Conservation (phyloP, 2,329 filamentous ascomycete genomes). For the Ceratocystis eucalypticola region DNA sequence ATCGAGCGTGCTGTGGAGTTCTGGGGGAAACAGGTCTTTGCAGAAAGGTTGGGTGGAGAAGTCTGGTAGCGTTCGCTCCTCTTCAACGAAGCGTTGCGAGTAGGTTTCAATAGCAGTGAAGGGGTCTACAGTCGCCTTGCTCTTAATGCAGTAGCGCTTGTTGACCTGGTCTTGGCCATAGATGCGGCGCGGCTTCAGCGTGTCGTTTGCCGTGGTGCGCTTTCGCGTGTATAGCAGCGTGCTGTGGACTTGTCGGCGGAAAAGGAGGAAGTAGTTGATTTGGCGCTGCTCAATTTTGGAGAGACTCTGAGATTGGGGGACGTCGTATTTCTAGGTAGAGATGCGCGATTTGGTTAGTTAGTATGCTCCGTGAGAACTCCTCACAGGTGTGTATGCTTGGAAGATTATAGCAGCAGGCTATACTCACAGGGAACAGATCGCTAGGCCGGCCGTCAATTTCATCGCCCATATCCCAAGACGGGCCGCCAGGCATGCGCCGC, state of each 20-base stretch:
- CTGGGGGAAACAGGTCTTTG: conserved; percentile 41
- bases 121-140: conserved; percentile 42
- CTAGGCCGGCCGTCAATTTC: conserved; percentile 44
- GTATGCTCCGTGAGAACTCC: too few species aligned
- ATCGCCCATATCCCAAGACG: conserved; percentile 40
- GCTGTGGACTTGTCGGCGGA: conserved; percentile 43
- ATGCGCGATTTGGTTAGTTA: not conserved
- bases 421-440: conserved; percentile 44
- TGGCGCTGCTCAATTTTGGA: conserved; percentile 33
- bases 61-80: conserved; percentile 41
- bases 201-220: conserved; percentile 31
- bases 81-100: conserved; percentile 40
- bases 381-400: not conserved
- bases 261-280: conserved; percentile 40
- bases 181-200: conserved; percentile 29
- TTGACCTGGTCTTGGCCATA: conserved; percentile 49
- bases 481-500: conserved; percentile 33
- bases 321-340: conserved; percentile 33
- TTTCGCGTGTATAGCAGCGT: conserved; percentile 44
- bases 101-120: conserved; percentile 47
- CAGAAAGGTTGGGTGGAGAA: conserved; percentile 38
- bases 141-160: conserved; percentile 41
- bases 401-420: not conserved
- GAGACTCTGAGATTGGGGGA: conserved; percentile 35
- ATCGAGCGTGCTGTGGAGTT: conserved; percentile 43